Base-by-base conservation (phyloP, 2,329 filamentous ascomycete species). In the Mariannaea elegans region DNA sequence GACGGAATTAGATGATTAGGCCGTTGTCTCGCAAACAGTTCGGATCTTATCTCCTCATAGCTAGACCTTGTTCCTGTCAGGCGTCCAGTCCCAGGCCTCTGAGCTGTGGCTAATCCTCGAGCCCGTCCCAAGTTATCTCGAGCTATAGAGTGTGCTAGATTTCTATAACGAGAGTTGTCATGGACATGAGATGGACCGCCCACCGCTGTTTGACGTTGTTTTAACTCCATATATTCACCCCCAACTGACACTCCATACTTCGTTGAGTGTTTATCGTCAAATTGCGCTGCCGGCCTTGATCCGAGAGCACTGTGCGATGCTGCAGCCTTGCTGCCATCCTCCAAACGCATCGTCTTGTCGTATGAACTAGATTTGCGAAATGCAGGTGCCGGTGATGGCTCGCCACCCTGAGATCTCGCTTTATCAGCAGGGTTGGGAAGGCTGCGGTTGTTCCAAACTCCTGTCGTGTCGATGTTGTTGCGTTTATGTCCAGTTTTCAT, bases 401-500 rank as follows among this genome's bases (percentile, higher is more conserved):
- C 18, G 27, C 14, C 10, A n/a, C 51, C 31, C 45, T 32, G 38
- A 46, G 31, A 27, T 27, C n/a, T 34, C 38, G 34, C 24, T 29
- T 31, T 23, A 24, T 54, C 29, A 24, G 36, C 18, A 18, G 38
- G 44, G 14, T 13, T 36, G 21, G 23, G 24, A 9, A 38, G 21
- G 29, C 38, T 34, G 50, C n/a, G 39, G 23, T 34, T 32, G 16
- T 32, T 53, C 29, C 19, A 29, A 24, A 12, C 23, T 29, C 12
- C 18, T 29, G 13, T 39, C 10, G 21, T 18, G 5, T 38, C 23
- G 34, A 18, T 36, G 18, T 42, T 23, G 49, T 36, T 19, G 31
- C 9, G 36, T 16, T 21, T 38, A 13, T 34, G 50, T 47, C 57
- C 50, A 59, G 55, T 55, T 52, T 50, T 45, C 65, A 69, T 67